These are phyloP conservation scores for Calonectria multiphialidica DNA, from an alignment of 2,329 filamentous ascomycete species.

Conservation along the genomic window DNA sequence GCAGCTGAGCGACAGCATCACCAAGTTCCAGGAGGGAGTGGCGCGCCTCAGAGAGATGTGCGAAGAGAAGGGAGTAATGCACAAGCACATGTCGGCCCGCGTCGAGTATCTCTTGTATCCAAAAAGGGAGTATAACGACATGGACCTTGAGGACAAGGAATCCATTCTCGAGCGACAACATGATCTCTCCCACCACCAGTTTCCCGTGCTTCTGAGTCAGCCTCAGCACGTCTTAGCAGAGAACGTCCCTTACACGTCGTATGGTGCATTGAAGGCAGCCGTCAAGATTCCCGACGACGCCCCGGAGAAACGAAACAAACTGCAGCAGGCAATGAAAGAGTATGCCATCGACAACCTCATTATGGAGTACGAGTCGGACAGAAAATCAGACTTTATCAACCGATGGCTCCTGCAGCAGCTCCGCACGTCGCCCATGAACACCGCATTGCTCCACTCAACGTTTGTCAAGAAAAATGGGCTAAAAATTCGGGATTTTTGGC, in stretches of 20 bases:
- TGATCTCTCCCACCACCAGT: conserved; percentile 54
- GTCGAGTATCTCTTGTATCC: conserved; percentile 56
- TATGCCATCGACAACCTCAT: conserved; percentile 60
- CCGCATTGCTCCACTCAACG: conserved; percentile 54
- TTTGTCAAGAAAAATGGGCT: conserved; percentile 45
- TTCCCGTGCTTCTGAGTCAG: conserved; percentile 61
- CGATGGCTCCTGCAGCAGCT: conserved; percentile 67
- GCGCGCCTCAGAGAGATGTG: conserved; percentile 54
- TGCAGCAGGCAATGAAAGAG: conserved; percentile 61
- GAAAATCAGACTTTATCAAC: conserved; percentile 60
- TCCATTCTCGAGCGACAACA: conserved; percentile 36
- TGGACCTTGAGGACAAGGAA: conserved; percentile 52
- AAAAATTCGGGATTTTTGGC: conserved; percentile 48
- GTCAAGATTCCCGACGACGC: conserved; percentile 51
- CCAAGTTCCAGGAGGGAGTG: conserved; percentile 49
- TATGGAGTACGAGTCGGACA: conserved; percentile 48
- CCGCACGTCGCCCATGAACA: conserved; percentile 59
- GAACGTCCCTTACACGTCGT: conserved; percentile 53
- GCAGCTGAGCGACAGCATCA: conserved; percentile 49
- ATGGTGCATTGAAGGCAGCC: conserved; percentile 55
- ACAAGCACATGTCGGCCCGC: conserved; percentile 53
- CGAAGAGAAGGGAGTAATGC: conserved; percentile 55
- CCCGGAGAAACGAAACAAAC: conserved; percentile 48
- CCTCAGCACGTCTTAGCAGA: conserved; percentile 58
- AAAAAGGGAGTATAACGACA: conserved; percentile 53